A percentile compares a stretch with the other conserved stretches of the same genome.
Conservation (phyloP, 495 filamentous ascomycete species). For the Aspergillus homomorphus region DNA sequence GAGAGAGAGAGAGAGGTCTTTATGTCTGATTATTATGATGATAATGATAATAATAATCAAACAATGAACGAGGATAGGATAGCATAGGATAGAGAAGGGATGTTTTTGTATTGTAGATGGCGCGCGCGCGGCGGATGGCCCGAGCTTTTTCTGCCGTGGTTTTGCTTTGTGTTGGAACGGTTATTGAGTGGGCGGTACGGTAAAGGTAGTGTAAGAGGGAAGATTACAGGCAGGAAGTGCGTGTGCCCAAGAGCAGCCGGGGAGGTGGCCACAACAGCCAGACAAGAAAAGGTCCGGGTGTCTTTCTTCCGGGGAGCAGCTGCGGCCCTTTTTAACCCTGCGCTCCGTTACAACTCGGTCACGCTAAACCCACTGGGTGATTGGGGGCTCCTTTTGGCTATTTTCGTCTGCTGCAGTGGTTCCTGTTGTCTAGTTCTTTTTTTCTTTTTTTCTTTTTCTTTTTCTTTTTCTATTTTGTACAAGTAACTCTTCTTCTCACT, state of each 20-base stretch:
- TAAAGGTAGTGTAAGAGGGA: background rate
- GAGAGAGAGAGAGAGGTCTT: background rate
- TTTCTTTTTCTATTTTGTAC: background rate
- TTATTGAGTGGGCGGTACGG: background rate
- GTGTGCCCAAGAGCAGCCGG: slow-evolving; percentile 21
- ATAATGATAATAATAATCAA: background rate
- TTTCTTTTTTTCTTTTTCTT: slow-evolving; percentile 26
- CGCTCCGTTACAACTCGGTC: slow-evolving; percentile 12
- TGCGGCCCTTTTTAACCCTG: slow-evolving; percentile 27
- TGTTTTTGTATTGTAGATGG: slow-evolving; percentile 14
- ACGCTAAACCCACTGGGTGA: slow-evolving; percentile 25
- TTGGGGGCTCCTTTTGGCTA: slow-evolving; percentile 2
- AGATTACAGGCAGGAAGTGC: slow-evolving; percentile 13
- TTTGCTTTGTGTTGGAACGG: background rate
- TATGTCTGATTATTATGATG: background rate
- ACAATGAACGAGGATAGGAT: background rate
- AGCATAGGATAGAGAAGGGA: slow-evolving; percentile 2
- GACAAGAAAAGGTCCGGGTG: slow-evolving; percentile 16
- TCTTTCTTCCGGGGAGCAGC: slow-evolving; percentile 18
- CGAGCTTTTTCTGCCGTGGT: slow-evolving; percentile 13
- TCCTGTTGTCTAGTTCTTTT: slow-evolving; percentile 26
- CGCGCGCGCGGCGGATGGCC: slow-evolving; percentile 18
- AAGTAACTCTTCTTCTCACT: background rate
- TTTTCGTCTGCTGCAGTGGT: slow-evolving; percentile 7
- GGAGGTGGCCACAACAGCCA: slow-evolving; percentile 20